These are phyloP conservation scores for Pyrus betulifolia DNA, from an alignment of 306 rosid species.

Conservation along the genomic window DNA sequence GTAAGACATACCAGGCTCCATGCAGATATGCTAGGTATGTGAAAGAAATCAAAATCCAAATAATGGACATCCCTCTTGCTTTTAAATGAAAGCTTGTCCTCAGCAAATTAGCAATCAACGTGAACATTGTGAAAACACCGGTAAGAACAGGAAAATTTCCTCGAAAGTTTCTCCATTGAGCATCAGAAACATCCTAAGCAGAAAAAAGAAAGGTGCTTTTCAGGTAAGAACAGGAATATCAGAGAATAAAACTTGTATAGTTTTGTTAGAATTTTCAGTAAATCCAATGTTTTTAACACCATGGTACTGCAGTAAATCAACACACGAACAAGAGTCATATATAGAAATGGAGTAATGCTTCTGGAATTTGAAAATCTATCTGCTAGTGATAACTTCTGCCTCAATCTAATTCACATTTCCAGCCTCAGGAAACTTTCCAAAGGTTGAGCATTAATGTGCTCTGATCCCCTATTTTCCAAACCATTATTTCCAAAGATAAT, in stretches of 20 bases:
- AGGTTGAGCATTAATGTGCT: not conserved
- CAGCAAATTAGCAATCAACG: conserved; percentile 42
- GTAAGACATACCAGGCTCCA: conserved; percentile 70
- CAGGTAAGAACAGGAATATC: not conserved
- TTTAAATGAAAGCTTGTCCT: conserved; percentile 44
- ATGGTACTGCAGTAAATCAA: too few species aligned
- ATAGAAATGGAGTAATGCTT: not conserved
- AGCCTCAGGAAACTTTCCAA: not conserved
- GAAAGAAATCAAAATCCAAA: conserved; percentile 74
- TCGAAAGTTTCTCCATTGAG: conserved; percentile 89
- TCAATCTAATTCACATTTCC: not conserved
- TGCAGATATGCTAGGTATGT: conserved; percentile 74
- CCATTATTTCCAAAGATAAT: not conserved
- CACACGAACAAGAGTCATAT: not conserved
- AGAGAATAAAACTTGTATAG: not conserved
- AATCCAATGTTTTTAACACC: not conserved
- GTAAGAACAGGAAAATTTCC: conserved; percentile 73
- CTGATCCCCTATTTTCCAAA: not conserved
- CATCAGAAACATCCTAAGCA: conserved; percentile 77
- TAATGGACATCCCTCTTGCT: conserved; percentile 68
- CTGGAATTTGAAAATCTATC: not conserved
- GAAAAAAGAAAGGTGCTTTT: conserved; percentile 4
- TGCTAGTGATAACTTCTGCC: not conserved
- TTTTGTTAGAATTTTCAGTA: not conserved
- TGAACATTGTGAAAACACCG: conserved; percentile 52